Evolutionary conservation across 208 protist species (phyloP).

Genomic region (Trypanosoma conorhini): DNA sequence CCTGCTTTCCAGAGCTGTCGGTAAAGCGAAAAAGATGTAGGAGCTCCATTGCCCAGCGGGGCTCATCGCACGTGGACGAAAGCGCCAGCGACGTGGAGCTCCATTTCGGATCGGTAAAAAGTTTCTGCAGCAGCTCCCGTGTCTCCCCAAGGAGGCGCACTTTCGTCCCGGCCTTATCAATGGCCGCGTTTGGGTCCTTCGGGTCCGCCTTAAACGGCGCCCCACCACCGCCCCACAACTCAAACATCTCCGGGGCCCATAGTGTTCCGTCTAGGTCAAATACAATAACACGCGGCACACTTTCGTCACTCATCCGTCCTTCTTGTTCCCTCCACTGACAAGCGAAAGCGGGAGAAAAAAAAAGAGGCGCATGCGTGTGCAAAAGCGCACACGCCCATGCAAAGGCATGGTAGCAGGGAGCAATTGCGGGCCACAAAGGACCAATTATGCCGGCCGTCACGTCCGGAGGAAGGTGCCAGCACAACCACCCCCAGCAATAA

Average conservation of each 20-base stretch:
- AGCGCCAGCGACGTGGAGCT: slow-evolving; percentile 64
- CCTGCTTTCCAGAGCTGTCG: slow-evolving; percentile 25
- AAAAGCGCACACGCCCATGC: background rate
- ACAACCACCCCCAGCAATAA: background rate
- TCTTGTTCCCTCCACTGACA: background rate
- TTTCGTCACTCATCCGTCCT: slow-evolving; percentile 22
- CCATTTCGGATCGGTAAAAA: slow-evolving; percentile 54
- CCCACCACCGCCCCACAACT: slow-evolving; percentile 73
- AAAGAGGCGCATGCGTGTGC: background rate
- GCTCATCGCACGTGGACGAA: slow-evolving; percentile 88
- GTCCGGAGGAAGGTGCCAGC: background rate
- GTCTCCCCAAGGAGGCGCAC: slow-evolving; percentile 84
- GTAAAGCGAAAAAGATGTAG: slow-evolving; percentile 66
- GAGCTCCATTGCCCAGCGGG: slow-evolving; percentile 78
- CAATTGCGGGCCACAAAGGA: background rate
- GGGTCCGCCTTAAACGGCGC: slow-evolving; percentile 63
- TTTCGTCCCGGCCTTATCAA: slow-evolving; percentile 52
- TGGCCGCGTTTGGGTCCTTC: slow-evolving; percentile 44
- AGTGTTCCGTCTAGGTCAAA: slow-evolving; percentile 92
- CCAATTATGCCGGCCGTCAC: background rate
- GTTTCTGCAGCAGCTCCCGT: slow-evolving; percentile 57
- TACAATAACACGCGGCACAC: slow-evolving; percentile 75
- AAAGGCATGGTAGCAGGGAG: background rate
- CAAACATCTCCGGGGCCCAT: slow-evolving; percentile 91
- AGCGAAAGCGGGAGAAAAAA: background rate